Conservation (phyloP, 1,284 basidiomycete genomes). For the Coniophora puteana region DNA sequence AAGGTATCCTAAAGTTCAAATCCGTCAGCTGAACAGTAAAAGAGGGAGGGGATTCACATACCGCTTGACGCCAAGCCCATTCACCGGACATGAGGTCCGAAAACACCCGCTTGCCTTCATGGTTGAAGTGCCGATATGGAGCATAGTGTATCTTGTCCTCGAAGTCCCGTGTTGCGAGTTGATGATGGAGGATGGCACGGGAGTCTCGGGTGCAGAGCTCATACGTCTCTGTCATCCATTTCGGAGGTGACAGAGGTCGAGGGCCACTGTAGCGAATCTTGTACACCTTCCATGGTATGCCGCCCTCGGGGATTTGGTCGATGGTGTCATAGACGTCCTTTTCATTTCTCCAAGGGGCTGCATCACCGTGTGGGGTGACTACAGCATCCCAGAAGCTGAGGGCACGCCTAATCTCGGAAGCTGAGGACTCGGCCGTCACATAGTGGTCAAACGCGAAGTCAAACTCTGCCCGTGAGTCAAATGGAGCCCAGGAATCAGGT, state of each 20-base stretch:
- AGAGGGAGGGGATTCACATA: no score
- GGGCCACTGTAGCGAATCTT: no score
- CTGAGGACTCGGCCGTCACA: constrained; percentile 12
- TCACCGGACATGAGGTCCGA: constrained; percentile 32
- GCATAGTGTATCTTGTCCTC: constrained; percentile 24
- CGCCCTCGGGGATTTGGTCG: constrained; percentile 22
- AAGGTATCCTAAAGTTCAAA: no score
- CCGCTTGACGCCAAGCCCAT: constrained; percentile 31
- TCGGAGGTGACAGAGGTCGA: no score
- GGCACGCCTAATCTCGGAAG: constrained; percentile 9
- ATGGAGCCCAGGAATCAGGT: constrained; percentile 9
- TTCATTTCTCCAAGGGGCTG: constrained; percentile 19
- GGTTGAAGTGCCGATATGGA: constrained; percentile 17
- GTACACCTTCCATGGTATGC: constrained; percentile 24
- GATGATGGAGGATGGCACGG: constrained; percentile 3
- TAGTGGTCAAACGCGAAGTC: constrained; percentile 18
- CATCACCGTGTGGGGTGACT: constrained; percentile 7
- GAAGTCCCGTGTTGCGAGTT: constrained; percentile 24
- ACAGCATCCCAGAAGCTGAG: constrained; percentile 15
- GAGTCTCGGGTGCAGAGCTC: constrained; percentile 20
- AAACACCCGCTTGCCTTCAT: constrained; percentile 14
- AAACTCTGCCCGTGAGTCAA: constrained; percentile 10
- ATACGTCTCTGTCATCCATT: no score
- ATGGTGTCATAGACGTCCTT: constrained; percentile 22
- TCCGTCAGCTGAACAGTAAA: no score